Evolutionary conservation across 345 rosid species (phyloP), one percentile per base, ranked within the genome.

Genomic region (Salix caprea): DNA sequence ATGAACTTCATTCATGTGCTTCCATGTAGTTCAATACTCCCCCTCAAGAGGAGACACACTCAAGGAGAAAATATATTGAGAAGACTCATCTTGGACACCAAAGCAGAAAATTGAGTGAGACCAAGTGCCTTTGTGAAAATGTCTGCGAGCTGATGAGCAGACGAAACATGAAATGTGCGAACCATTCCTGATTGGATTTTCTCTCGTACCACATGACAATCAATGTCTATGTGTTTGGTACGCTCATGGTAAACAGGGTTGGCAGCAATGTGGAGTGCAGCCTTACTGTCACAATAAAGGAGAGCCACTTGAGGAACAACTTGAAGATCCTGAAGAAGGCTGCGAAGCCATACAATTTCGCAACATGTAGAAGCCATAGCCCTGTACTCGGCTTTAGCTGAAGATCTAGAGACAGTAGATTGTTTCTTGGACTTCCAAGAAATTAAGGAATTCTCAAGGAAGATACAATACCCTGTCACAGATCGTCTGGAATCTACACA

Each of bases 341-440:
- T 13, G 0, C 5, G n/a, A 21, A 71, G 48, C 66, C 34, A 54
- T 1, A 34, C 36, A 19, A 72, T 2, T 26, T 50, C 32, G n/a
- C 26, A 24, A 26, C 37, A 21, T 13, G 73, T 36, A 4, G 23
- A 6, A 5, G 24, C 40, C 62, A 70, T 70, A 5, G n/a, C 48
- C 3, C 16, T 12, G 8, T 48, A 70, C 7, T 70, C 40, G 0
- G 61, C 73, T 2, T 72, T 12, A 34, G 48, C 48, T 2, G 21
- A 72, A 18, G 65, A 72, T 0, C 34, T 19, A 4, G 74, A 72
- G 2, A 72, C 5, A 2, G 48, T 72, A 7, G 44, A 19, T 71
- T 71, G 48, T 32, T 71, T 54, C 74, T 30, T 71, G 4, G 42
- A 52, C 34, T 71, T 71, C 74, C 46, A 34, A 4, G 65, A 30